These are phyloP conservation scores for Microsporum canis DNA, from an alignment of 2,329 filamentous ascomycete species.

Conservation along the genomic window DNA sequence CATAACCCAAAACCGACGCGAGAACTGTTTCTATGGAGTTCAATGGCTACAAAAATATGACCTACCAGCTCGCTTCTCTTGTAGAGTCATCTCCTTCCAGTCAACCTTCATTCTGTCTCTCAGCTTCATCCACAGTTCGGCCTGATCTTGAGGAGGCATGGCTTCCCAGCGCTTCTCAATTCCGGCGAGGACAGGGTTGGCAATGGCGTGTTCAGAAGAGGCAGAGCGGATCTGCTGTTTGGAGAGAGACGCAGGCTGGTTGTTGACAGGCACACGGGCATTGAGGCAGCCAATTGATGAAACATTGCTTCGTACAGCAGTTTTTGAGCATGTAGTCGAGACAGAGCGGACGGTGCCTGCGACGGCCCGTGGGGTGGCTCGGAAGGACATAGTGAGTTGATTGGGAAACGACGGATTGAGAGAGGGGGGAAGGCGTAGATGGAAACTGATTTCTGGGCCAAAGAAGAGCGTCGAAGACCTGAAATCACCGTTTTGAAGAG, in stretches of 20 bases:
- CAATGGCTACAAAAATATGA: conserved; percentile 24
- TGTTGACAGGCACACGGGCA: conserved; percentile 23
- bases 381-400: conserved; percentile 35
- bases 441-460: conserved; percentile 2
- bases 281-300: conserved; percentile 23
- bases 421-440: conserved; percentile 20
- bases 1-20: background rate
- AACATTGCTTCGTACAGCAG: background rate
- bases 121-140: conserved; percentile 96
- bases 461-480: background rate
- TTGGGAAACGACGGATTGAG: conserved; percentile 5
- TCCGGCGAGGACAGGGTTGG: conserved; percentile 91
- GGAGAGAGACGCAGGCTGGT: conserved; percentile 29
- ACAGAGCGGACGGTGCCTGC: conserved; percentile 27
- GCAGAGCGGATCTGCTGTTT: conserved; percentile 38
- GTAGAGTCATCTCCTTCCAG: conserved; percentile 87
- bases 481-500: background rate
- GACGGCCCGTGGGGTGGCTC: conserved; percentile 36
- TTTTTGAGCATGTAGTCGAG: conserved; percentile 7
- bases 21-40: background rate
- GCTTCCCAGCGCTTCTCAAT: conserved; percentile 99
- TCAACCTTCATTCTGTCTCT: conserved; percentile 97
- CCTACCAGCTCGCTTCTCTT: conserved; percentile 99
- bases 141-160: conserved; percentile 97
- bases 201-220: conserved; percentile 78